Evolutionary conservation across 2,329 filamentous ascomycete species (phyloP), one percentile per base, ranked within the genome.

Genomic region (Helminthosporium solani): DNA sequence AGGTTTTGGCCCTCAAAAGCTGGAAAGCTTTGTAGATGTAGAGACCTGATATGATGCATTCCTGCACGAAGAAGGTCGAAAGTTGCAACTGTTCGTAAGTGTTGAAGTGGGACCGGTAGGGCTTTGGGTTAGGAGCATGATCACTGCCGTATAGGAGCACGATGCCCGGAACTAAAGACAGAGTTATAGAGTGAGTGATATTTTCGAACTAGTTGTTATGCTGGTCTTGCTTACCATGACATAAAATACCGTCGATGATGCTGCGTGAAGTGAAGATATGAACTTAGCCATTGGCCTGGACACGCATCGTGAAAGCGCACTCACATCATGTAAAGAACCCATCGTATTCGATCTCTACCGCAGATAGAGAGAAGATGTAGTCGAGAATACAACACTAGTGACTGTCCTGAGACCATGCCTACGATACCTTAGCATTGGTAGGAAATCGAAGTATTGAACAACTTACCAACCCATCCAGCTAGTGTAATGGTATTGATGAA

Each of bases 351-450:
- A 23, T 31, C 18, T 12, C 16, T 18, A 14, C 7, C 43, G 9
- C 41, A 31, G 3, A 41, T 43, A 15, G 40, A 40, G 28, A 60
- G 45, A 19, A 60, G 49, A 30, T 59, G 52, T 0, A 60, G 44
- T 3, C 82, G 73, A 1, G 80, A 83, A 66, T 80, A 85, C 0
- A 85, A 68, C 1, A 85, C 81, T 14, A 84, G 49, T 1, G 75
- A 75, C 57, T 83, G 79, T 0, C 81, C 82, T 0, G 80, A 82
- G 0, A 85, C 78, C 79, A 84, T 82, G 18, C 40, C 39, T 42
- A 20, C 8, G 2, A 23, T 16, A 11, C n/a, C 4, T 34, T n/a
- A 34, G n/a, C 16, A 12, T 14, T 18, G 9, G 8, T 3, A 25
- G 8, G 7, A 33, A 16, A 3, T 3, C n/a, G 14, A 11, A 7